Conservation (phyloP, 768 basidiomycete genomes). For the Kwoniella dendrophila region DNA sequence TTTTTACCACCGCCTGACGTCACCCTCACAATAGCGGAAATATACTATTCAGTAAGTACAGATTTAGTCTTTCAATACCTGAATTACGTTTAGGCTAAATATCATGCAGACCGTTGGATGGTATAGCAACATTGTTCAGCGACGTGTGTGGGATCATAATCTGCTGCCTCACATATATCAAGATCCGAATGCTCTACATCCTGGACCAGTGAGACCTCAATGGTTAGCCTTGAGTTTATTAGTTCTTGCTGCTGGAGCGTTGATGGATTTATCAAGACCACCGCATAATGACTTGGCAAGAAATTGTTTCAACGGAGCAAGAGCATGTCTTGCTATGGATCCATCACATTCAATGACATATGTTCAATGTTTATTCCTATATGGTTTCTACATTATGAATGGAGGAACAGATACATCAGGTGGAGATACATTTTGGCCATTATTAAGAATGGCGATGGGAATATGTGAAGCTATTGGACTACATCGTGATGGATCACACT, state of each 20-base stretch:
- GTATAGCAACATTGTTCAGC: constrained; percentile 28
- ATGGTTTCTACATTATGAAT: constrained; percentile 28
- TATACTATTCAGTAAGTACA: constrained; percentile 24
- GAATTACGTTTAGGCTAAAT: neutral
- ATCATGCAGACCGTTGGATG: constrained; percentile 24
- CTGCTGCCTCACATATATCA: constrained; percentile 21
- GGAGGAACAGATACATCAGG: constrained; percentile 23
- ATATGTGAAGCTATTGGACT: constrained; percentile 30
- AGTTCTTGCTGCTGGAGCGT: constrained; percentile 21
- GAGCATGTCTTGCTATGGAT: constrained; percentile 22
- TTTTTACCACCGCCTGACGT: constrained; percentile 16
- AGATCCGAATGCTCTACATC: neutral
- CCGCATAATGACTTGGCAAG: constrained; percentile 11
- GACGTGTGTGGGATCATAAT: constrained; percentile 11
- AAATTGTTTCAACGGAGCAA: constrained; percentile 18
- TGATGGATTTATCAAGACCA: constrained; percentile 24
- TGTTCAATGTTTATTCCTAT: constrained; percentile 26
- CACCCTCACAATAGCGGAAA: constrained; percentile 11
- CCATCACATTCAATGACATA: constrained; percentile 25
- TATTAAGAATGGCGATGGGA: constrained; percentile 28
- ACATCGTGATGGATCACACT: constrained; percentile 26
- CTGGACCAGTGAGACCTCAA: constrained; percentile 21
- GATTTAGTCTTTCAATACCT: neutral
- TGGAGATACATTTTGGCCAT: constrained; percentile 24
- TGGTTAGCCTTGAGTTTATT: constrained; percentile 19